Evolutionary conservation across 176 grass and related monocot genomes (phyloP).

Genomic region (Zizania latifolia): DNA sequence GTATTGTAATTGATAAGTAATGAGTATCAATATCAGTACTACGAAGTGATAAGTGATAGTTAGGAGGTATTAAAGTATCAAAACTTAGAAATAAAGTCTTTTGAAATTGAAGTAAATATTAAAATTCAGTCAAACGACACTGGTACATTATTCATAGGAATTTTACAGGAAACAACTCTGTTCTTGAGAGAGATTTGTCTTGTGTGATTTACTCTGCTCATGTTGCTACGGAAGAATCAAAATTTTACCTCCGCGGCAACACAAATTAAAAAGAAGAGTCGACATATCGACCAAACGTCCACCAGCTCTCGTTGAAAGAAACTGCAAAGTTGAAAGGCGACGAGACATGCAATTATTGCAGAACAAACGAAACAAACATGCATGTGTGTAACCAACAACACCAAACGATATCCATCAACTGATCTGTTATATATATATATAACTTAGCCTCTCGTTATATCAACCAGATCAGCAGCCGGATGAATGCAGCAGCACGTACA

Average conservation of each 20-base stretch:
- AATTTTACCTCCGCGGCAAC: background rate
- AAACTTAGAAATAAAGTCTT: too few species aligned
- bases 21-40: too few species aligned
- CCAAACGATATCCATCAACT: background rate
- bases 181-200: too few species aligned
- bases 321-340: background rate
- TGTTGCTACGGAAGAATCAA: background rate
- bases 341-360: conserved; percentile 19
- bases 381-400: background rate
- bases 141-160: too few species aligned
- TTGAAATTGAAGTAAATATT: too few species aligned
- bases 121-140: background rate
- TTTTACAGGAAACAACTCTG: too few species aligned
- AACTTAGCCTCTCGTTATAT: background rate
- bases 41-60: too few species aligned
- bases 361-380: too few species aligned
- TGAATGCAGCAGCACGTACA: background rate
- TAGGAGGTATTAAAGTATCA: too few species aligned
- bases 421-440: background rate
- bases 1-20: too few species aligned
- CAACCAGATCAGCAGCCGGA: background rate
- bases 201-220: background rate
- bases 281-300: background rate
- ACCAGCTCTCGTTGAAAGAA: background rate
- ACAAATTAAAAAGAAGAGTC: background rate